Percentiles rank a stretch among this genome's conserved stretches.
phyloP scores from a whole-genome alignment of 148 eudicot species.

The Camellia sinensis region DNA sequence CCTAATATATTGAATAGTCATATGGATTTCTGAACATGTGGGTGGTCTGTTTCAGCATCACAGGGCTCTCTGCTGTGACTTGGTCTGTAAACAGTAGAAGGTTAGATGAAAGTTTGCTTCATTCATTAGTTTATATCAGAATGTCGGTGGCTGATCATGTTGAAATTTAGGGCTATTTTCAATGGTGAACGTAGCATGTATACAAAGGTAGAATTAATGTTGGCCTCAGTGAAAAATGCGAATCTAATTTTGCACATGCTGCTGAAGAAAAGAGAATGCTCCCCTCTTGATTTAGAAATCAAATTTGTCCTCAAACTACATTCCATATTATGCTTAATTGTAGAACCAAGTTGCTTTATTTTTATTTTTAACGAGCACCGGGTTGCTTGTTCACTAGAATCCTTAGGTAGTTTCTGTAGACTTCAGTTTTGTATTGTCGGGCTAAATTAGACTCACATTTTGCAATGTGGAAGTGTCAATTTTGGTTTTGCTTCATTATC shows the following conservation, averaged over 20 bases:
- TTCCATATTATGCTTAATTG: neutral
- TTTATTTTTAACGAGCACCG: too few relatives aligned
- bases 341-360: too few relatives aligned
- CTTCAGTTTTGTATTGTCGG: neutral
- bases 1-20: too few relatives aligned
- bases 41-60: too few relatives aligned
- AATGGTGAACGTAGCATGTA: too few relatives aligned
- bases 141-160: too few relatives aligned
- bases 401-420: neutral
- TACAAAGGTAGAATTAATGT: too few relatives aligned
- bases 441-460: neutral
- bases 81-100: too few relatives aligned
- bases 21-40: too few relatives aligned
- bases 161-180: too few relatives aligned
- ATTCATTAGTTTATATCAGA: neutral
- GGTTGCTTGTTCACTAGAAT: neutral
- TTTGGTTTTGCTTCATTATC: neutral
- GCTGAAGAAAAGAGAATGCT: neutral
- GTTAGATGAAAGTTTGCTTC: neutral
- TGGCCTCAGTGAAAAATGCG: neutral
- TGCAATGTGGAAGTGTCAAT: neutral
- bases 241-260: neutral
- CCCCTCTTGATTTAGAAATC: neutral
- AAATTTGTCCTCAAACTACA: neutral
- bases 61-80: too few relatives aligned